A percentile compares a stretch with the other conserved stretches of the same genome.
These are phyloP conservation scores for Ceratobasidium sp. DNA, from an alignment of 1,284 basidiomycete species.

Conservation along the genomic window DNA sequence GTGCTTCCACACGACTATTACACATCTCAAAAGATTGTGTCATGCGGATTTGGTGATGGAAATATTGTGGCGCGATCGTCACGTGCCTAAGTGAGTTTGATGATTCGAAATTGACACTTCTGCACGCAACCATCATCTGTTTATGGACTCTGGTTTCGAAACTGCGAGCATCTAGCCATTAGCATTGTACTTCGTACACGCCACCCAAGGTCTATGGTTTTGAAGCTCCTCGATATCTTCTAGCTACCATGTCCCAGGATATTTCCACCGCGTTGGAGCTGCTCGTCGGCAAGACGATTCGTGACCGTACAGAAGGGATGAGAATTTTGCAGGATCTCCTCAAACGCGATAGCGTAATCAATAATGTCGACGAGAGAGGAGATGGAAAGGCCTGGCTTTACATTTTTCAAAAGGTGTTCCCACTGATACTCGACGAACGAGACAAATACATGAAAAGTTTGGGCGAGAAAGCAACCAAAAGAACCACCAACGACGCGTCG, in stretches of 20 bases:
- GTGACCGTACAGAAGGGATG: slow-evolving; percentile 31
- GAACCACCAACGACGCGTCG: slow-evolving; percentile 53
- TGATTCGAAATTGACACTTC: too few species aligned
- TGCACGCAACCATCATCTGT: too few species aligned
- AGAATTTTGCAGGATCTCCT: slow-evolving; percentile 63
- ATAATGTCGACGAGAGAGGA: slow-evolving; percentile 59
- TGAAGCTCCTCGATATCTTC: not conserved
- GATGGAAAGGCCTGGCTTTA: slow-evolving; percentile 67
- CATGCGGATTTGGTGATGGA: too few species aligned
- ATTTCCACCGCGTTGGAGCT: slow-evolving; percentile 29
- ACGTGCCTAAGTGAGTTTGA: too few species aligned
- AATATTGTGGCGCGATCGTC: too few species aligned
- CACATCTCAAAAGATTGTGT: too few species aligned
- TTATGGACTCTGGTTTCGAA: too few species aligned
- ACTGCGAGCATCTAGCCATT: too few species aligned
- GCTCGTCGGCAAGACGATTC: slow-evolving; percentile 33
- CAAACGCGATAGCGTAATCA: slow-evolving; percentile 58
- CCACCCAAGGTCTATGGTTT: too few species aligned
- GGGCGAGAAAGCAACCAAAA: slow-evolving; percentile 46
- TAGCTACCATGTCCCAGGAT: slow-evolving; percentile 17
- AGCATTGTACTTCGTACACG: too few species aligned
- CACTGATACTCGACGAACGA: slow-evolving; percentile 69
- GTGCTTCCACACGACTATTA: too few species aligned
- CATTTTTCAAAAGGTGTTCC: slow-evolving; percentile 77
- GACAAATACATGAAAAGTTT: slow-evolving; percentile 59